Base-by-base conservation (phyloP, 1,139 yeast genomes). In the Blastobotrys aristatus region DNA sequence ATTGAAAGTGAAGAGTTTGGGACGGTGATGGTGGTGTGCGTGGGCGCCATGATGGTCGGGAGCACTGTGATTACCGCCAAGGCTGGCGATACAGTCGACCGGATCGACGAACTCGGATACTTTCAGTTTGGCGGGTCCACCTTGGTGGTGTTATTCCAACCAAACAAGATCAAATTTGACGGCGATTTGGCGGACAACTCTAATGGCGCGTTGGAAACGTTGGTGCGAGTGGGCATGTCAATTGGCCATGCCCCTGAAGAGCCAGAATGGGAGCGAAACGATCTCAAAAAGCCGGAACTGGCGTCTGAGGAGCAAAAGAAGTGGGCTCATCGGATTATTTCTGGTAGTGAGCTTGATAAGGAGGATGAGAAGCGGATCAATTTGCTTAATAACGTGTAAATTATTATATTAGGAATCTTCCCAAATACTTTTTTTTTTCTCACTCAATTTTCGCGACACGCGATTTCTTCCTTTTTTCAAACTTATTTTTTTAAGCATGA, bases 21-120 rank as follows among this genome's bases (percentile, higher is more conserved):
- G 0, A 73, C 77, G 0, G 85, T 92, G 16, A 72, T 86, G 55
- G 75, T 87, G 68, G 78, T 88, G 22, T 81, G 95, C 6, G 88
- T 92, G 7, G 98, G 98, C 22, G 98, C 98, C 1, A 92, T 92
- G 97, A 89, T 92, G 97, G 98, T 92, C 3, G 97, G 97, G 0
- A 84, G 96, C 2, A 89, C 83, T 2, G 76, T 88, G 0, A 66
- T 90, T 32, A 82, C 92, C 0, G 82, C 80, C n/a, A 61, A 74
- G 44, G 77, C 74, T 40, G 88, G 87, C 2, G 80, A 80, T 36
- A 43, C 50, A 0, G 74, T 90, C 5, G 59, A 67, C 14, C 73
- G 92, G 47, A 86, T 92, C 6, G 94, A 86, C 40, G 97, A 92
- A 60, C 68, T 92, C 37, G 98, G 98, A 0, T 90, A 87, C 61